phyloP scores from a whole-genome alignment of 2,329 filamentous ascomycete species.

The Dryadomyces sulphureus region DNA sequence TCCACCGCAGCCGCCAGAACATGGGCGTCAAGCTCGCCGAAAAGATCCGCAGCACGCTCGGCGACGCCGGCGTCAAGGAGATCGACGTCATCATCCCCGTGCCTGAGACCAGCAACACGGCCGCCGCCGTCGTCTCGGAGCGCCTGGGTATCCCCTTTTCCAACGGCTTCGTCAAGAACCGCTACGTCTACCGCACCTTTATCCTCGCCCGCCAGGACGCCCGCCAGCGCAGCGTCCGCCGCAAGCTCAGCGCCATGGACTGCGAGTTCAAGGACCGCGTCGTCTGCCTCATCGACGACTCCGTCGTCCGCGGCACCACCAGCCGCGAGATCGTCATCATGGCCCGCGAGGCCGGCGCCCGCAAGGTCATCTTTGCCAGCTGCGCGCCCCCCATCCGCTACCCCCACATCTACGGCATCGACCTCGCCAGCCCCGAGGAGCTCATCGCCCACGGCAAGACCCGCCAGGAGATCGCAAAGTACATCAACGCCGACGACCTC shows the following conservation, averaged over 20 bases:
- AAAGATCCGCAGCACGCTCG: constrained; percentile 52
- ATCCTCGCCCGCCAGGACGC: constrained; percentile 61
- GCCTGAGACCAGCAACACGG: constrained; percentile 59
- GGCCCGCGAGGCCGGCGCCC: constrained; percentile 7
- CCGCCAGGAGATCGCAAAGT: constrained; percentile 24
- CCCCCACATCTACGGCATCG: constrained; percentile 54
- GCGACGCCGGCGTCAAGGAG: constrained; percentile 52
- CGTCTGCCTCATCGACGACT: constrained; percentile 78
- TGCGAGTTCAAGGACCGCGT: constrained; percentile 71
- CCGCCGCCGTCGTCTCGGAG: constrained; percentile 60
- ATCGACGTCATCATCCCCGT: constrained; percentile 45
- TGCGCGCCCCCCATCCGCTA: constrained; percentile 73
- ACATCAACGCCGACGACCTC: constrained; percentile 35
- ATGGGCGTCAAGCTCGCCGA: constrained; percentile 76
- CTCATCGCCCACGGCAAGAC: constrained; percentile 15
- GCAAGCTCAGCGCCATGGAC: constrained; percentile 78
- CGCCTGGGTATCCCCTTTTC: constrained; percentile 62
- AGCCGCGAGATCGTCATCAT: constrained; percentile 37
- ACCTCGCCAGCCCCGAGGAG: constrained; percentile 20
- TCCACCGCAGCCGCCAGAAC: constrained; percentile 68
- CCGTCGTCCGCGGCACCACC: constrained; percentile 39
- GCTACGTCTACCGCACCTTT: constrained; percentile 78
- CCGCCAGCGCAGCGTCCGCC: constrained; percentile 71
- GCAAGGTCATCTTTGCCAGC: constrained; percentile 59
- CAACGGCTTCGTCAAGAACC: constrained; percentile 78